phyloP scores from a whole-genome alignment of 148 eudicot species.

The Camellia lanceoleosa region DNA sequence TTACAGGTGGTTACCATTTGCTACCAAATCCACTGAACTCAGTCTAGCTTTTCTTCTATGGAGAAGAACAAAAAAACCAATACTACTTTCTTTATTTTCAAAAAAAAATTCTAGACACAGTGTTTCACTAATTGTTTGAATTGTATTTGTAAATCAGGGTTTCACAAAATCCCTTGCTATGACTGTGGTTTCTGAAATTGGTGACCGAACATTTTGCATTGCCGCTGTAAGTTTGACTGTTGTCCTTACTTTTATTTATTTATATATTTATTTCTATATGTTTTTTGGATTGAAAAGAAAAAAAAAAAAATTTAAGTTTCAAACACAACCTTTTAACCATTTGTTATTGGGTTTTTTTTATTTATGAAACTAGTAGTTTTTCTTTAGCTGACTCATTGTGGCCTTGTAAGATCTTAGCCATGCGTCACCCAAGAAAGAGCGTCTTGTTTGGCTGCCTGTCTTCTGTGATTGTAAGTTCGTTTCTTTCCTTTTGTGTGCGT shows the following conservation, averaged over 20 bases:
- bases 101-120: not conserved
- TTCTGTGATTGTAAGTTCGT: not conserved
- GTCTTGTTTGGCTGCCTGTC: conserved; percentile 5
- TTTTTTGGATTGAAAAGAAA: too few relatives aligned
- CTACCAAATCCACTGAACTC: too few relatives aligned
- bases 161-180: not conserved
- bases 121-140: not conserved
- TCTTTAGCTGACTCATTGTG: not conserved
- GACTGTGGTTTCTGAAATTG: not conserved
- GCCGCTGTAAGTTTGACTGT: not conserved
- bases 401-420: not conserved
- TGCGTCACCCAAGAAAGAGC: not conserved
- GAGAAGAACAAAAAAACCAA: not conserved
- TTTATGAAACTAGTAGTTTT: not conserved
- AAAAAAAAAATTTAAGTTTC: too few relatives aligned
- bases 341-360: not conserved
- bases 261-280: too few relatives aligned
- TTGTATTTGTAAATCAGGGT: not conserved
- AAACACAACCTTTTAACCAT: too few relatives aligned
- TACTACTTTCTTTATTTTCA: not conserved
- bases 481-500: not conserved
- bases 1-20: too few relatives aligned
- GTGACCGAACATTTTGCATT: not conserved
- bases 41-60: not conserved
- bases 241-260: too few relatives aligned